Conservation (phyloP, 208 protist species). For the Trypanosomatidae sp. region DNA sequence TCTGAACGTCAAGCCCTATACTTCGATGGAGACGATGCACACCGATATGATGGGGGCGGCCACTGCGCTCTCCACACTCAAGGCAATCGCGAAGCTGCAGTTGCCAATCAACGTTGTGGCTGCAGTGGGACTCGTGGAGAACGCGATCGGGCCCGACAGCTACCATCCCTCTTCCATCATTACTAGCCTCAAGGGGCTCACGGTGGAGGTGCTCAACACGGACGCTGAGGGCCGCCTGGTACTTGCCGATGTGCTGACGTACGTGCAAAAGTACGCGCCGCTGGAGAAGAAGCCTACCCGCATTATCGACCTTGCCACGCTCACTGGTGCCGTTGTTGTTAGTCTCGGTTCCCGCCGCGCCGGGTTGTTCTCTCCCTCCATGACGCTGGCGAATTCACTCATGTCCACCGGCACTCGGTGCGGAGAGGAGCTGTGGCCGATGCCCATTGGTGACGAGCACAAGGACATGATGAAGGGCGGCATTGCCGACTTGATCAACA, state of each 20-base stretch:
- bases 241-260: conserved; percentile 89
- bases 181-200: conserved; percentile 74
- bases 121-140: conserved; percentile 85
- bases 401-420: conserved; percentile 49
- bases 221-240: conserved; percentile 93
- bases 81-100: conserved; percentile 60
- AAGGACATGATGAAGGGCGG: conserved; percentile 63
- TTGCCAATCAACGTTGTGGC: conserved; percentile 79
- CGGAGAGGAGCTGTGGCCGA: conserved; percentile 85
- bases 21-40: conserved; percentile 93
- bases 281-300: conserved; percentile 58
- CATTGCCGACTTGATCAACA: conserved; percentile 71
- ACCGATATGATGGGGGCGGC: conserved; percentile 93
- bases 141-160: conserved; percentile 80
- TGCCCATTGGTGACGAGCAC: conserved; percentile 87
- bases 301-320: conserved; percentile 90
- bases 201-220: conserved; percentile 91
- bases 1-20: conserved; percentile 89
- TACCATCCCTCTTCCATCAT: conserved; percentile 85
- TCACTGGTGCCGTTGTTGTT: conserved; percentile 88
- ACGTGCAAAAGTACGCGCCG: conserved; percentile 66
- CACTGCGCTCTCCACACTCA: conserved; percentile 71
- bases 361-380: conserved; percentile 64
- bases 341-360: conserved; percentile 77
- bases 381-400: conserved; percentile 40